These are phyloP conservation scores for Stagonosporopsis rhizophila DNA, from an alignment of 2,329 filamentous ascomycete species.

Conservation along the genomic window DNA sequence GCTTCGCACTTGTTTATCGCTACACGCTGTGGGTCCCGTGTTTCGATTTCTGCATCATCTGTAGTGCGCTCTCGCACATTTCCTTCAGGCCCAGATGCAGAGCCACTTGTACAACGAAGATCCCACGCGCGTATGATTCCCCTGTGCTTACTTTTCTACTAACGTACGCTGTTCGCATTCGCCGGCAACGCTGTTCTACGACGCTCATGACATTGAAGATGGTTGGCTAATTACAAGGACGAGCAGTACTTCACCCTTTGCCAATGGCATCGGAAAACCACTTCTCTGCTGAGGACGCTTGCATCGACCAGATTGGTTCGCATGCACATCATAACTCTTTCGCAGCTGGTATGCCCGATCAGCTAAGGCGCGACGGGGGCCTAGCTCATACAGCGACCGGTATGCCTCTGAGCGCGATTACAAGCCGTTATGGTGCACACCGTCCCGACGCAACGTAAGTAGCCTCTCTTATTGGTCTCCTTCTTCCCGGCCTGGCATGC, in stretches of 20 bases:
- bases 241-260: constrained; percentile 55
- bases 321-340: constrained; percentile 56
- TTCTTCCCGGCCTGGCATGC: constrained; percentile 42
- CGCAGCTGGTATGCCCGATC: constrained; percentile 55
- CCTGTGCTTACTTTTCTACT: constrained; percentile 29
- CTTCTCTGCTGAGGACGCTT: constrained; percentile 55
- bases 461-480: constrained; percentile 49
- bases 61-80: constrained; percentile 46
- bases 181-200: constrained; percentile 46
- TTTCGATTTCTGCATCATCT: constrained; percentile 37
- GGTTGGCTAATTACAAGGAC: constrained; percentile 52
- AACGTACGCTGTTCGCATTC: constrained; percentile 50
- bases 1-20: constrained; percentile 33
- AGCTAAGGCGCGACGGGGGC: constrained; percentile 59
- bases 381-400: constrained; percentile 56
- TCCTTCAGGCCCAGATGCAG: constrained; percentile 43
- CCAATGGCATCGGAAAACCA: constrained; percentile 53
- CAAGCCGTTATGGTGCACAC: constrained; percentile 59
- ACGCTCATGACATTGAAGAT: constrained; percentile 27
- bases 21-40: constrained; percentile 40
- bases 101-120: constrained; percentile 44
- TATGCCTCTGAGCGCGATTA: constrained; percentile 57
- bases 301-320: constrained; percentile 53
- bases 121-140: constrained; percentile 38
- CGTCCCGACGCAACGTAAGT: constrained; percentile 65